These are phyloP conservation scores for sunflower (Helianthus annuus) DNA, from an alignment of 129 eudicot genomes.

Conservation along the genomic window HanXRQr2.0-SUNRISE NC_035446.2:163450407-163450906, in stretches of 20 bases:
- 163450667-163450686: constrained; percentile 78
- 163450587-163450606: constrained; percentile 84
- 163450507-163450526: background rate
- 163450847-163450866: constrained; percentile 85
- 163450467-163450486: constrained; percentile 84
- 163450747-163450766: background rate
- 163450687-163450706: constrained; percentile 63
- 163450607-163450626: constrained; percentile 70
- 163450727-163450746: background rate
- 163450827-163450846: constrained; percentile 76
- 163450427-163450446: constrained; percentile 79
- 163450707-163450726: constrained; percentile 5
- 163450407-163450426: constrained; percentile 84
- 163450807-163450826: constrained; percentile 49
- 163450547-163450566: background rate
- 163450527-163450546: background rate
- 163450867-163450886: constrained; percentile 91
- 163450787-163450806: background rate
- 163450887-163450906: constrained; percentile 84
- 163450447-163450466: constrained; percentile 70
- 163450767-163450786: background rate
- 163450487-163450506: constrained; percentile 52
- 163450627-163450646: constrained; percentile 82
- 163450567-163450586: constrained; percentile 63
- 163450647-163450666: constrained; percentile 76